Evolutionary conservation across 768 basidiomycete genomes (phyloP).

Genomic region (Podaxis mareebaensis): DNA sequence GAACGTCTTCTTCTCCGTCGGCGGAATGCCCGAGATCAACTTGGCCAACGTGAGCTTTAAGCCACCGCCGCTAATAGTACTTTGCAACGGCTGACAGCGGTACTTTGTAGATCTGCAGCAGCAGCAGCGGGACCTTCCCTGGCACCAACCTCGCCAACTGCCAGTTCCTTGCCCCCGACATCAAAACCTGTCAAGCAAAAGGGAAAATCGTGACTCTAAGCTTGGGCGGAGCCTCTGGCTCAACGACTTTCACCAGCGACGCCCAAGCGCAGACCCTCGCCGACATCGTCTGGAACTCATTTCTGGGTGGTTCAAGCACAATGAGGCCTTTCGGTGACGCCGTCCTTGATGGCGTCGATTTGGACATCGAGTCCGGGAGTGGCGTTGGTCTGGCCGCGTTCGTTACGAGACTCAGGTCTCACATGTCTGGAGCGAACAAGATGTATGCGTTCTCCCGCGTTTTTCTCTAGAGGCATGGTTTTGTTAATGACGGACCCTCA

Average conservation of each 20-base stretch:
- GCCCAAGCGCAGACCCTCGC: conserved; percentile 53
- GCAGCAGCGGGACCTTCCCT: conserved; percentile 43
- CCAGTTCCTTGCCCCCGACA: conserved; percentile 52
- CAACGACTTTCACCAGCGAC: conserved; percentile 50
- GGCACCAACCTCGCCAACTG: conserved; percentile 63
- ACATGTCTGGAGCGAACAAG: conserved; percentile 48
- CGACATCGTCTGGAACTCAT: conserved; percentile 62
- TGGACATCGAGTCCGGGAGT: conserved; percentile 65
- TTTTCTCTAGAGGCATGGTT: background rate
- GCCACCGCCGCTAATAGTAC: background rate
- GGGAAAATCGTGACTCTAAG: conserved; percentile 53
- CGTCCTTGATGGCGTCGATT: conserved; percentile 62
- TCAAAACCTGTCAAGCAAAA: conserved; percentile 55
- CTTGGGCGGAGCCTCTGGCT: conserved; percentile 55
- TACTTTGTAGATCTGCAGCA: conserved; percentile 50
- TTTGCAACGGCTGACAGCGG: background rate
- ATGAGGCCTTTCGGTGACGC: conserved; percentile 65
- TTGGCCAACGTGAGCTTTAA: conserved; percentile 49
- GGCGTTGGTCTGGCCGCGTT: conserved; percentile 48
- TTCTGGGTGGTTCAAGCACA: conserved; percentile 60
- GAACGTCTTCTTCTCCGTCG: conserved; percentile 59
- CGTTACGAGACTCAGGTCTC: conserved; percentile 43
- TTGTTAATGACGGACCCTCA: background rate
- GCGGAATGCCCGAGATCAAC: conserved; percentile 58
- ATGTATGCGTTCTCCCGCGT: conserved; percentile 29